Conservation (phyloP, 1,284 basidiomycete species). For the Ganoderma sp. region DNA sequence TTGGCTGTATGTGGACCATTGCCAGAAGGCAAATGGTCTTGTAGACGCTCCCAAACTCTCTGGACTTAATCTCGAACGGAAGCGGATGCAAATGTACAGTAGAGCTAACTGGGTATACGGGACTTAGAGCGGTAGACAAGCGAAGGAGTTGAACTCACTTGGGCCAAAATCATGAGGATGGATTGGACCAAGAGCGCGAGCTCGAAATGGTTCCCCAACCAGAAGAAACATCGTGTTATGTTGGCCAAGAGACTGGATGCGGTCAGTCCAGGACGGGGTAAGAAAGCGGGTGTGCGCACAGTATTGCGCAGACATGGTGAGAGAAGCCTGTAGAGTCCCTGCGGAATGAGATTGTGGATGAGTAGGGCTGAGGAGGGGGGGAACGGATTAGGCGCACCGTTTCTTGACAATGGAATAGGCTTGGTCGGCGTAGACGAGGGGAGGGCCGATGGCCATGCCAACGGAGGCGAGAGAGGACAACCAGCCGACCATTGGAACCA, state of each 20-base stretch:
- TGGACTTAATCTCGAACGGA: slow-evolving; percentile 62
- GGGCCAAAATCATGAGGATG: slow-evolving; percentile 80
- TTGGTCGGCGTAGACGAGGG: slow-evolving; percentile 83
- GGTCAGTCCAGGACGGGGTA: not conserved
- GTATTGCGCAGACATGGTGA: slow-evolving; percentile 79
- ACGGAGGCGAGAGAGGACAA: slow-evolving; percentile 62
- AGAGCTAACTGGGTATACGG: slow-evolving; percentile 60
- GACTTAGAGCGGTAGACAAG: slow-evolving; percentile 16
- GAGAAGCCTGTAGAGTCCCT: slow-evolving; percentile 89
- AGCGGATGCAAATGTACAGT: slow-evolving; percentile 79
- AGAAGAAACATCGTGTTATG: slow-evolving; percentile 86
- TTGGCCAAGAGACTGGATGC: slow-evolving; percentile 72
- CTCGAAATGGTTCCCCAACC: slow-evolving; percentile 85
- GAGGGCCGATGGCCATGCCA: slow-evolving; percentile 77
- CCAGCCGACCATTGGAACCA: slow-evolving; percentile 50
- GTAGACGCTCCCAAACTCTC: slow-evolving; percentile 63
- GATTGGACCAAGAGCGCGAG: slow-evolving; percentile 77
- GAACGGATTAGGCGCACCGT: slow-evolving; percentile 49
- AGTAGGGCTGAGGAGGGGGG: slow-evolving; percentile 9
- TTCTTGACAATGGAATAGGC: slow-evolving; percentile 74
- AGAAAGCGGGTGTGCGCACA: slow-evolving; percentile 50
- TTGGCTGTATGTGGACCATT: slow-evolving; percentile 79
- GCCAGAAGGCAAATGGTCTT: slow-evolving; percentile 84
- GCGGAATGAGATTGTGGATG: slow-evolving; percentile 29
- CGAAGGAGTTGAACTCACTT: slow-evolving; percentile 55